phyloP scores from a whole-genome alignment of 2,329 filamentous ascomycete species.

The Mollisia scopiformis region DNA sequence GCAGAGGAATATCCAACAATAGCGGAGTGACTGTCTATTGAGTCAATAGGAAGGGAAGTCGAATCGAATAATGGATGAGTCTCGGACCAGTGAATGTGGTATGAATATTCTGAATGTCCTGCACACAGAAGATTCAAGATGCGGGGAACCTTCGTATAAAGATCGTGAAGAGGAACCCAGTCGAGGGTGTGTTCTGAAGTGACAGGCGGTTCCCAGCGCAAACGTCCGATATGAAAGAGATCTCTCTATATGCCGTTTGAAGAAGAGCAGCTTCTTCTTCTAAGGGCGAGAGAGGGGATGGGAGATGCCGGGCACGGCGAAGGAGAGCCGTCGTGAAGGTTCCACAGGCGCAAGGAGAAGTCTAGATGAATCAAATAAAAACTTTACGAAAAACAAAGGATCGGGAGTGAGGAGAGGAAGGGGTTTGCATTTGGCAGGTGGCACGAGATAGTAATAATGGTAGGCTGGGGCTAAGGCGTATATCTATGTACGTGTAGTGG shows the following conservation, averaged over 20 bases:
- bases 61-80: slow-evolving; percentile 1
- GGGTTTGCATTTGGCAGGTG: too few relatives aligned
- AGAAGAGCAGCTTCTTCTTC: not conserved
- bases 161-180: slow-evolving; percentile 6
- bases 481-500: not conserved
- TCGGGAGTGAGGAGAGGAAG: not conserved
- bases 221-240: not conserved
- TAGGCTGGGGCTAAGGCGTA: too few relatives aligned
- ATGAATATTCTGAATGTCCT: slow-evolving; percentile 24
- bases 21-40: not conserved
- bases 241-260: slow-evolving; percentile 2
- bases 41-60: not conserved
- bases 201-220: not conserved
- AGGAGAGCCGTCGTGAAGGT: not conserved
- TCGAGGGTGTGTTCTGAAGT: slow-evolving; percentile 4
- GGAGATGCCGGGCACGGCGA: not conserved
- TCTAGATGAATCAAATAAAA: slow-evolving; percentile 3
- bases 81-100: slow-evolving; percentile 4
- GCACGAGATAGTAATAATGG: too few relatives aligned
- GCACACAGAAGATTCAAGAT: slow-evolving; percentile 23
- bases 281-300: not conserved
- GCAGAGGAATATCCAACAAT: not conserved
- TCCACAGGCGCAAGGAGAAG: not conserved
- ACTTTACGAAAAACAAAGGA: not conserved
- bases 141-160: slow-evolving; percentile 10